phyloP scores from a whole-genome alignment of 2,329 filamentous ascomycete genomes.

The Fusarium staphyleae region DNA sequence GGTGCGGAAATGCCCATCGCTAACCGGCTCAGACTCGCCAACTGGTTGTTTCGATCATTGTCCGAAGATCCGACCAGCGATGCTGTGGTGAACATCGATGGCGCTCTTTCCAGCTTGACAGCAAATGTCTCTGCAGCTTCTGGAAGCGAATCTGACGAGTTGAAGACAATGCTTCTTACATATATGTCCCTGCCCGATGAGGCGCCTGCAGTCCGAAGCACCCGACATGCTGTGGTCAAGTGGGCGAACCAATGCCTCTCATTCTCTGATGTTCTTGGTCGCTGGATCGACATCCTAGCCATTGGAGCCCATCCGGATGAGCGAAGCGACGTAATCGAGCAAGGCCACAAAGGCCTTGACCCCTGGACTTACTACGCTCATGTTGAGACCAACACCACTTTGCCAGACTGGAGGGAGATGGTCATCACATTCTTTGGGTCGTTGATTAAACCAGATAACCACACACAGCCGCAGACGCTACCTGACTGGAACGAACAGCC shows the following conservation, averaged over 20 bases:
- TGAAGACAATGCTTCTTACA: slow-evolving; percentile 66
- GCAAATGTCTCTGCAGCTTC: slow-evolving; percentile 51
- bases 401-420: slow-evolving; percentile 62
- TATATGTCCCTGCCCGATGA: slow-evolving; percentile 67
- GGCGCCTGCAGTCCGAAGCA: slow-evolving; percentile 68
- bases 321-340: slow-evolving; percentile 84
- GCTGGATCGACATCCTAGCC: slow-evolving; percentile 90
- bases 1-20: slow-evolving; percentile 64
- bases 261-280: slow-evolving; percentile 77
- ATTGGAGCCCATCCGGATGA: slow-evolving; percentile 71
- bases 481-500: slow-evolving; percentile 12
- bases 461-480: slow-evolving; percentile 47
- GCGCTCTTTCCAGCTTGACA: slow-evolving; percentile 79
- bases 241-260: slow-evolving; percentile 90
- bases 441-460: slow-evolving; percentile 43
- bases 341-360: slow-evolving; percentile 87
- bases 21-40: slow-evolving; percentile 61
- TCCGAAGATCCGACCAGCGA: slow-evolving; percentile 78
- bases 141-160: slow-evolving; percentile 41
- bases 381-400: slow-evolving; percentile 48
- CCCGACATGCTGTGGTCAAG: slow-evolving; percentile 81
- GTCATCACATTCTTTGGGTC: slow-evolving; percentile 57
- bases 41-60: slow-evolving; percentile 85
- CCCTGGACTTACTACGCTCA: slow-evolving; percentile 62
- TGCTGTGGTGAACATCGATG: slow-evolving; percentile 87